Evolutionary conservation across 768 basidiomycete genomes (phyloP).

Genomic region (Tylopilus plumbeoviolaceoides): DNA sequence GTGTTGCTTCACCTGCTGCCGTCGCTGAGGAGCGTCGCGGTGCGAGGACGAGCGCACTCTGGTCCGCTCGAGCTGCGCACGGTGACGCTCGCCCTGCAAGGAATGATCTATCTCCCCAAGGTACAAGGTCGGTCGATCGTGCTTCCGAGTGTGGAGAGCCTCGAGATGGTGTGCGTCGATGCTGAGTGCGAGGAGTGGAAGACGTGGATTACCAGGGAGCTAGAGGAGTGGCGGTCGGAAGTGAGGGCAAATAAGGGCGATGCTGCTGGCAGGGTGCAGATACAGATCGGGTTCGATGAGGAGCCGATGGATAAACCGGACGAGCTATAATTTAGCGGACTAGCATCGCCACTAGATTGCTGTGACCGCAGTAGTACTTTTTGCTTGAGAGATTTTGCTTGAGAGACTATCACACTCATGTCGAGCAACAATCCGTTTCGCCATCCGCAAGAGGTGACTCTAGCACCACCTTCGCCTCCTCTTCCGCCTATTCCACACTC

Average conservation of each 20-base stretch:
- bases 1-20: slow-evolving; percentile 17
- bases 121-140: slow-evolving; percentile 5
- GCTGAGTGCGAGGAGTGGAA: slow-evolving; percentile 2
- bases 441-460: background rate
- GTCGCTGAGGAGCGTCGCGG: background rate
- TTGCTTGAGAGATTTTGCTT: too few species aligned
- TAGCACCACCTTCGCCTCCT: slow-evolving; percentile 4
- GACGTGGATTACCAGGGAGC: slow-evolving; percentile 8
- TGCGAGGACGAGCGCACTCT: slow-evolving; percentile 13
- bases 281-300: background rate
- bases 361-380: too few species aligned
- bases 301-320: background rate
- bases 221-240: slow-evolving; percentile 10
- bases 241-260: background rate
- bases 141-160: slow-evolving; percentile 10
- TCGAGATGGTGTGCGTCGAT: slow-evolving; percentile 14
- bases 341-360: too few species aligned
- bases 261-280: background rate
- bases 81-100: slow-evolving; percentile 12
- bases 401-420: too few species aligned
- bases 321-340: too few species aligned
- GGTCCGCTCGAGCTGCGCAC: slow-evolving; percentile 10
- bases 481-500: slow-evolving; percentile 7
- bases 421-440: slow-evolving; percentile 19
- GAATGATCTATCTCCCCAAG: slow-evolving; percentile 6